Evolutionary conservation across 768 basidiomycete genomes (phyloP), one percentile per base, ranked within the genome.

Genomic region (Tylopilus sp.): DNA sequence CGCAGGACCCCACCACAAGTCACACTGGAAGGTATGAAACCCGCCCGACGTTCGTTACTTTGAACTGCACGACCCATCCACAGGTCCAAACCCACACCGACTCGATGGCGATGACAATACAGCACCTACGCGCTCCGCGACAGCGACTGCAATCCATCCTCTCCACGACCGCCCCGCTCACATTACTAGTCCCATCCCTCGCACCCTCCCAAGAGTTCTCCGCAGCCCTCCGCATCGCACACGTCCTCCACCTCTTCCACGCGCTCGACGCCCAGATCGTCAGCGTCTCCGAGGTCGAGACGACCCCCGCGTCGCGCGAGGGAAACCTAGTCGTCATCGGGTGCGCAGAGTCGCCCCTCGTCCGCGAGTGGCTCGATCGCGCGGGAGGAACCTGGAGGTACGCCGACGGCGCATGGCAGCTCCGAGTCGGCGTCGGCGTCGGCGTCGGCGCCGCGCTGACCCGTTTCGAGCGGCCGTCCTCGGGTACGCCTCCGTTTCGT

Each of bases 131-230:
- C 26, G 25, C 41, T 7, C 66, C 61, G 2, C 56, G 50, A 31
- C 67, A 73, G 19, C 81, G 89, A 13, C 72, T 90, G n/a, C 84
- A 87, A 56, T 74, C 75, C 5, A 79, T 93, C 42, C 75, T 95
- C 14, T 74, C 75, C 7, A 79, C 83, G 1, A 43, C 61, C 1
- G 79, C 72, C 1, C 78, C 84, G 0, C 63, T 93, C 41, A 71
- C 71, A 3, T 70, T 94, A 31, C 75, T 93, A 45, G 68, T 85
- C 21, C 76, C 80, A 10, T 66, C 76, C 11, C 60, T 56, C 16
- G 22, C 54, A 6, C 62, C 63, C 2, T 64, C 59, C 9, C 61
- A 64, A n/a, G 76, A 78, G 28, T 62, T 80, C 10, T 81, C 80
- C 0, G 67, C 83, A 3, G 91, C 88, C 3, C 64, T 78, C 12